Percentiles rank a stretch among this genome's conserved stretches.
Evolutionary conservation across 2,329 filamentous ascomycete species (phyloP).

Genomic region (Scedosporium apiospermum): DNA sequence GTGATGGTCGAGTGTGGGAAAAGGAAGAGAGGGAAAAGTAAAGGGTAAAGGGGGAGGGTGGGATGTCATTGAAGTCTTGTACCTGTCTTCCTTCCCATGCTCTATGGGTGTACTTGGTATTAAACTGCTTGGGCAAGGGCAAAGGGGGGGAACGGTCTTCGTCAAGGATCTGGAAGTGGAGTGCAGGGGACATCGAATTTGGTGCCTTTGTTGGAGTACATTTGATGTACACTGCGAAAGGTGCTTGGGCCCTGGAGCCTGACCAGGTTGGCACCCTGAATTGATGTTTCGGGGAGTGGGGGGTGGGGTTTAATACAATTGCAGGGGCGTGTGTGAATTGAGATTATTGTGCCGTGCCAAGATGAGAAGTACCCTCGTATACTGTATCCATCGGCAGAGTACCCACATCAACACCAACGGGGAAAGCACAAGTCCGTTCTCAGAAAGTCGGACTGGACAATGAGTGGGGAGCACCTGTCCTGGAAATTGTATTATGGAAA

Average conservation of each 20-base stretch:
- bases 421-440: no score
- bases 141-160: neutral
- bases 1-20: neutral
- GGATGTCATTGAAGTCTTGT: slow-evolving; percentile 4
- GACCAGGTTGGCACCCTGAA: neutral
- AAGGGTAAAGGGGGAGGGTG: neutral
- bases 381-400: no score
- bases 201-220: neutral
- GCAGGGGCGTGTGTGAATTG: neutral
- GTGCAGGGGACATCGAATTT: neutral
- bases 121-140: neutral
- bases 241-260: neutral
- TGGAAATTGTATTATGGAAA: no score
- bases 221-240: neutral
- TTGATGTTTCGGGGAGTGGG: neutral
- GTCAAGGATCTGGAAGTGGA: neutral
- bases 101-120: neutral
- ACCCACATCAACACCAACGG: no score
- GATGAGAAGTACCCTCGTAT: neutral
- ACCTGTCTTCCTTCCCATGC: neutral
- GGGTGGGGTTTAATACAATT: neutral
- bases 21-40: neutral
- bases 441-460: no score
- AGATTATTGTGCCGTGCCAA: slow-evolving; percentile 1
- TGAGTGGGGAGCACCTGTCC: no score